Base-by-base conservation (phyloP, 257 asterid genomes). In the Dorcoceras hygrometricum region DNA sequence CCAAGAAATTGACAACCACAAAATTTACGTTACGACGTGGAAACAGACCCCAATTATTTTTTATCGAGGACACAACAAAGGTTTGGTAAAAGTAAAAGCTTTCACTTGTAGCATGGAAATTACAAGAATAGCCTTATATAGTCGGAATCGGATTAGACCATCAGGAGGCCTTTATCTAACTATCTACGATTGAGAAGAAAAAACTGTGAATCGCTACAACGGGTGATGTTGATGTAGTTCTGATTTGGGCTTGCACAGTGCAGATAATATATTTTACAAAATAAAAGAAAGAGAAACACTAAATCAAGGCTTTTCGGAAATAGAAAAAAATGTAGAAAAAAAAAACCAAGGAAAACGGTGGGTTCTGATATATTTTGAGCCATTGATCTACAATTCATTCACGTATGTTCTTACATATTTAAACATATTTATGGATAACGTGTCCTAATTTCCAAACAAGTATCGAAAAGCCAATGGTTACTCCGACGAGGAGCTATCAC, bases 121-220 rank as follows among this genome's bases (percentile, higher is more conserved):
- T 83, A 89, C 96, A 58, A 70, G 65, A 82, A 67, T 78, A 81
- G 39, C 84, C 89, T 74, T 77, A 68, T 62, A 81, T 78, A 78
- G 66, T 58, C 23, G 48, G 75, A 18, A 62, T 34, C 48, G 48
- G 48, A 36, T 36, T 36, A 36, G 48, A 36, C 18, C 10, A 34
- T 34, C 46, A 10, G 46, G 3, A 34, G 46, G 16, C 46, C 3
- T 8, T 2, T 32, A 6, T 8, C 14, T 34, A 34, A 34, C 46
- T 34, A 34, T 10, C 18, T 11, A 11, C 18, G 66, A 62, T 62
- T 63, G 82, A 78, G 57, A 71, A 43, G 73, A 62, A 74, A n/a
- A 76, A 59, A 57, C 48, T 69, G 68, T 31, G 51, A 57, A 66
- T 55, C 36, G 68, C 63, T 62, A 63, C 66, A 46, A 51, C 57